These are phyloP conservation scores for Mycoemilia scoparia DNA, from an alignment of 192 early-diverging fungal genomes.

Conservation along the genomic window DNA sequence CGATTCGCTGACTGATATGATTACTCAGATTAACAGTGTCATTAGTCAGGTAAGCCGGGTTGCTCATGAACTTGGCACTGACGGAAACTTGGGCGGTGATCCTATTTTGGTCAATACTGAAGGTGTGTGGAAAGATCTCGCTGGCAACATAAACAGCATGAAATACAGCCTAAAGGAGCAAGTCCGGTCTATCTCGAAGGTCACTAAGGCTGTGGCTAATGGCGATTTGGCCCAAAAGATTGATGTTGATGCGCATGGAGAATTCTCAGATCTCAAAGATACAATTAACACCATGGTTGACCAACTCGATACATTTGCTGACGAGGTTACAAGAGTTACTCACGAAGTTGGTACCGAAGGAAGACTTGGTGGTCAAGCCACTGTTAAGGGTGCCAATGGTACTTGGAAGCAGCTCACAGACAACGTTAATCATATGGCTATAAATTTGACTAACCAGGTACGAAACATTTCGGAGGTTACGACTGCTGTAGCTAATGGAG, in stretches of 20 bases:
- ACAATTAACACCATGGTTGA: conserved; percentile 52
- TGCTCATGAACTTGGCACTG: conserved; percentile 26
- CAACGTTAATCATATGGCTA: conserved; percentile 57
- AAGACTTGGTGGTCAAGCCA: conserved; percentile 47
- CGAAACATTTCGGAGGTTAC: conserved; percentile 47
- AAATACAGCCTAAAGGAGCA: conserved; percentile 41
- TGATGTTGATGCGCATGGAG: conserved; percentile 28
- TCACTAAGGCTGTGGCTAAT: conserved; percentile 35
- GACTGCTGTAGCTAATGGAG: conserved; percentile 49
- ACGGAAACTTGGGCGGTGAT: conserved; percentile 33
- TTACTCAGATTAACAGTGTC: too few relatives aligned
- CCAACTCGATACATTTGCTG: conserved; percentile 42
- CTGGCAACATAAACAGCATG: conserved; percentile 50
- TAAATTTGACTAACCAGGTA: conserved; percentile 46
- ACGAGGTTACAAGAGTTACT: conserved; percentile 49
- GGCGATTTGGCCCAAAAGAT: conserved; percentile 40
- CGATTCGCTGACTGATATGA: too few relatives aligned
- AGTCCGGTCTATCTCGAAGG: conserved; percentile 39
- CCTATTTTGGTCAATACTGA: conserved; percentile 33
- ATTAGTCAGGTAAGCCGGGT: too few relatives aligned
- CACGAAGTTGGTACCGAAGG: conserved; percentile 55
- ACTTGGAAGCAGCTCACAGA: conserved; percentile 57
- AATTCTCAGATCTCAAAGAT: conserved; percentile 36
- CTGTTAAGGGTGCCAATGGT: conserved; percentile 38
- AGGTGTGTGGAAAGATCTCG: conserved; percentile 44